Conservation (phyloP, 805 yeast species). For the Saturnispora dispora region DNA sequence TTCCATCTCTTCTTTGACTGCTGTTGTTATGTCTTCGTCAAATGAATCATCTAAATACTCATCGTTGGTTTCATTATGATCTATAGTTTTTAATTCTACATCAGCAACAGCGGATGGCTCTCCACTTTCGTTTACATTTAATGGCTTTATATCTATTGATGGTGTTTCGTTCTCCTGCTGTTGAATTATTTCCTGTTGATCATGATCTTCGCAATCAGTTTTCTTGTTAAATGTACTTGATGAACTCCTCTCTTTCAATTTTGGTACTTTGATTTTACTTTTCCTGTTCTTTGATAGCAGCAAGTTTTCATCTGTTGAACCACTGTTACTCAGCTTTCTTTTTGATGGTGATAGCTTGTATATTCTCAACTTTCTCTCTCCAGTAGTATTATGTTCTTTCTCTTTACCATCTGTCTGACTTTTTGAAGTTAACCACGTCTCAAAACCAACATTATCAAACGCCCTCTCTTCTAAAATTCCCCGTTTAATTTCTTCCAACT, state of each 20-base stretch:
- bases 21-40: conserved; percentile 14
- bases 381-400: background rate
- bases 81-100: background rate
- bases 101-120: background rate
- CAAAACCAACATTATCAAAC: conserved; percentile 2
- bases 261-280: background rate
- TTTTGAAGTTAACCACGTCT: background rate
- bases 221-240: background rate
- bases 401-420: background rate
- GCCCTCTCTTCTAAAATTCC: background rate
- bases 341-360: background rate
- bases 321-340: background rate
- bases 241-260: background rate
- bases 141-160: background rate
- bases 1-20: conserved; percentile 29
- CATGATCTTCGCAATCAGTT: background rate
- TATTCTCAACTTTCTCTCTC: background rate
- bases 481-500: background rate
- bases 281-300: background rate
- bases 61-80: background rate
- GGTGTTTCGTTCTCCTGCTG: background rate
- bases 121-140: background rate
- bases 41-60: background rate
- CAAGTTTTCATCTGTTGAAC: background rate
- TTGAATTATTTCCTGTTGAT: background rate